phyloP scores from a whole-genome alignment of 192 early-diverging fungal species.

The Kappamyces sp. region DNA sequence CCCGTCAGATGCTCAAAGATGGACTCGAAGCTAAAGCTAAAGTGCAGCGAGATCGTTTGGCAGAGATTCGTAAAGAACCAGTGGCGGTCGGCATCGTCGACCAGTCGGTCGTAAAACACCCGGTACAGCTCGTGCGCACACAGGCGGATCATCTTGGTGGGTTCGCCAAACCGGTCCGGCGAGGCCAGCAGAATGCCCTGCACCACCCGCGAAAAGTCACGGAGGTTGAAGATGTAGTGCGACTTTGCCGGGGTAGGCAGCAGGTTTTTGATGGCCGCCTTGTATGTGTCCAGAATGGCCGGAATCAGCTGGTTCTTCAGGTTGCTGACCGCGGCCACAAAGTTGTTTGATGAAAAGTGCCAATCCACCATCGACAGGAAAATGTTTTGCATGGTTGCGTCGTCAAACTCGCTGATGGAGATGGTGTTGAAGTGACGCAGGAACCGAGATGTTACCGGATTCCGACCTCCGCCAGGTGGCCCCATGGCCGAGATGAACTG shows the following conservation, averaged over 20 bases:
- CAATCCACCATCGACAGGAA: constrained; percentile 54
- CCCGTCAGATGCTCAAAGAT: constrained; percentile 42
- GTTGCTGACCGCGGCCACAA: constrained; percentile 23
- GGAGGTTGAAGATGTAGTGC: constrained; percentile 55
- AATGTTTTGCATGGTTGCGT: constrained; percentile 47
- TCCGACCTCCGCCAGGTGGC: constrained; percentile 54
- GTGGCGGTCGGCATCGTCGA: constrained; percentile 47
- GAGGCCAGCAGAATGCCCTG: constrained; percentile 49
- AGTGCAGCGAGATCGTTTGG: constrained; percentile 38
- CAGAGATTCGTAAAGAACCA: constrained; percentile 49
- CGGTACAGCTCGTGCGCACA: constrained; percentile 54
- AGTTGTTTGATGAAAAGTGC: constrained; percentile 42
- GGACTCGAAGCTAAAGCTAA: constrained; percentile 40
- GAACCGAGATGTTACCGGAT: constrained; percentile 49
- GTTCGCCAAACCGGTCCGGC: constrained; percentile 39
- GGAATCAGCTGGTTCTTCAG: constrained; percentile 35
- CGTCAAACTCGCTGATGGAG: constrained; percentile 47
- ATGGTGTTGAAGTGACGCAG: constrained; percentile 53
- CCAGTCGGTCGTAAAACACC: constrained; percentile 54
- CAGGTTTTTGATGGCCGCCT: constrained; percentile 42
- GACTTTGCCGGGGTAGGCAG: constrained; percentile 55
- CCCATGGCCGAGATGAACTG: constrained; percentile 56
- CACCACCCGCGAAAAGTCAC: constrained; percentile 50
- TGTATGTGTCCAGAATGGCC: constrained; percentile 47
- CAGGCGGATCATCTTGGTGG: constrained; percentile 43